A percentile compares a stretch with the other conserved stretches of the same genome.
phyloP scores from a whole-genome alignment of 129 eudicot species.

The Oenanthe sinensis region DNA sequence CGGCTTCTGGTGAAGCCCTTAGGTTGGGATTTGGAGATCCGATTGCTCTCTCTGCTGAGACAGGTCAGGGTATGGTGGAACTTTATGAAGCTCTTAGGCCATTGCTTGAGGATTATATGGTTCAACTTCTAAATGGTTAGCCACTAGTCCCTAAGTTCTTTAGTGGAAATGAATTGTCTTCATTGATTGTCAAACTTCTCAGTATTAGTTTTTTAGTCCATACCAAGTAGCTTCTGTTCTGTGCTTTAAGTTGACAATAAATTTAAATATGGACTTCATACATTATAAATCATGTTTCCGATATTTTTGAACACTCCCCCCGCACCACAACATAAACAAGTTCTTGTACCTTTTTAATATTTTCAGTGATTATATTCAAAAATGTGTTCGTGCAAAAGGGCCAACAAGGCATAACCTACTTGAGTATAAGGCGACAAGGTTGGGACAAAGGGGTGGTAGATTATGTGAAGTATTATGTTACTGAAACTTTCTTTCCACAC shows the following conservation, averaged over 20 bases:
- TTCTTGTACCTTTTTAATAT: neutral
- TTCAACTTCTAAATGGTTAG: slow-evolving; percentile 45
- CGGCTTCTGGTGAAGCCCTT: slow-evolving; percentile 80
- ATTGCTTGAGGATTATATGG: slow-evolving; percentile 65
- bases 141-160: neutral
- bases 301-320: neutral
- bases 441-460: neutral
- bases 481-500: neutral
- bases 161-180: neutral
- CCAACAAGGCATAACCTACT: neutral
- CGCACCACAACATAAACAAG: neutral
- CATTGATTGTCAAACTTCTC: neutral
- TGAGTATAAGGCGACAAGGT: neutral
- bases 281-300: no score
- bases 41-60: slow-evolving; percentile 84
- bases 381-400: neutral
- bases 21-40: slow-evolving; percentile 93
- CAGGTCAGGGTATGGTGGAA: slow-evolving; percentile 87
- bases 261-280: neutral
- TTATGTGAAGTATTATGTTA: neutral
- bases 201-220: neutral
- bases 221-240: neutral
- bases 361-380: neutral
- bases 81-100: slow-evolving; percentile 67
- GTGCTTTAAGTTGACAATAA: neutral